These are phyloP conservation scores for Halenospora varia DNA, from an alignment of 495 filamentous ascomycete species.

Conservation along the genomic window DNA sequence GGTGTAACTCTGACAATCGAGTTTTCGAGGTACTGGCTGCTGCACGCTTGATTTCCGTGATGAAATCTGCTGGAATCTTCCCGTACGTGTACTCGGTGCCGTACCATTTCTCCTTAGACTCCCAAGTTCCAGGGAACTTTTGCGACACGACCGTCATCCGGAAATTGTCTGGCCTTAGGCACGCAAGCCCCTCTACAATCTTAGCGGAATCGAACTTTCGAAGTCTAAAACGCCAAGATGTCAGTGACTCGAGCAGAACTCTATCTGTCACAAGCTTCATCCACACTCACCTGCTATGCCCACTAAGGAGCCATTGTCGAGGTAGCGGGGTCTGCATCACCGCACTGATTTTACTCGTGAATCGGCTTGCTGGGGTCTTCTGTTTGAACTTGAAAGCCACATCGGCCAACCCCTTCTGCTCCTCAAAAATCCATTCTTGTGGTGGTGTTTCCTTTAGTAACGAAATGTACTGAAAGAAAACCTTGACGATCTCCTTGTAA, in stretches of 20 bases:
- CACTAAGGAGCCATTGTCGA: slow-evolving; percentile 82
- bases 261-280: slow-evolving; percentile 23
- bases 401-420: slow-evolving; percentile 83
- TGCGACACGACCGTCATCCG: slow-evolving; percentile 75
- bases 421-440: slow-evolving; percentile 89
- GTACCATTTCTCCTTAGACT: slow-evolving; percentile 94
- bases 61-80: slow-evolving; percentile 73
- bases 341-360: slow-evolving; percentile 75
- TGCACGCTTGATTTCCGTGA: slow-evolving; percentile 63
- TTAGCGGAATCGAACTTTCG: slow-evolving; percentile 71
- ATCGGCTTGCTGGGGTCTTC: slow-evolving; percentile 83
- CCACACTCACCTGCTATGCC: slow-evolving; percentile 39
- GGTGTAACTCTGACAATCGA: slow-evolving; percentile 68
- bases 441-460: slow-evolving; percentile 77
- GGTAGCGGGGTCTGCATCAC: slow-evolving; percentile 89
- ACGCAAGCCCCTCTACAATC: slow-evolving; percentile 71
- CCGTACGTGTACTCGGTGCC: slow-evolving; percentile 89
- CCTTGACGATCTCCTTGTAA: slow-evolving; percentile 82
- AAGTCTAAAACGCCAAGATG: slow-evolving; percentile 31
- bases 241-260: background rate
- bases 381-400: slow-evolving; percentile 94
- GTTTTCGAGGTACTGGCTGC: slow-evolving; percentile 49
- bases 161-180: slow-evolving; percentile 86
- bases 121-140: slow-evolving; percentile 78
- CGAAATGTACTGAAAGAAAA: slow-evolving; percentile 90